These are phyloP conservation scores for Solanum aculeatissimum DNA, from an alignment of 305 asterid species.

Conservation along the genomic window DNA sequence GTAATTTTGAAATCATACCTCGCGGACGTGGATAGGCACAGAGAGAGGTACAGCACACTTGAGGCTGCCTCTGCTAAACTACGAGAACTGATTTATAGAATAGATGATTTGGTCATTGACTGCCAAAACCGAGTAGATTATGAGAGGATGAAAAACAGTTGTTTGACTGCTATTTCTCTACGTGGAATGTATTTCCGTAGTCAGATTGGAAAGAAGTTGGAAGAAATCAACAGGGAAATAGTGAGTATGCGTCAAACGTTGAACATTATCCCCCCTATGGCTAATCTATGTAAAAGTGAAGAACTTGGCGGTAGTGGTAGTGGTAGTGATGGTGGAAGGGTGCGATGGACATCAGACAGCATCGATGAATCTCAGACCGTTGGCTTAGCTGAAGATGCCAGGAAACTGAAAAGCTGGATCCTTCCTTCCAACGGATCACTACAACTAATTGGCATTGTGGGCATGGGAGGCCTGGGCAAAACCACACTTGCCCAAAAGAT, in stretches of 20 bases:
- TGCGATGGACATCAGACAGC: neutral
- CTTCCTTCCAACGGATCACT: neutral
- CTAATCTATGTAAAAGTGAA: neutral
- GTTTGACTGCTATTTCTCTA: neutral
- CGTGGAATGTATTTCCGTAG: neutral
- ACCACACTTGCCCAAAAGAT: slow-evolving; percentile 14
- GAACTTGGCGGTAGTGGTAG: neutral
- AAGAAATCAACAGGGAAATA: slow-evolving; percentile 1
- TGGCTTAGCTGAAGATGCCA: neutral
- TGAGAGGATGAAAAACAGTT: neutral
- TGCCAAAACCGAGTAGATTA: slow-evolving; percentile 6
- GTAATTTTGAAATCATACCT: neutral
- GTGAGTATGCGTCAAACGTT: neutral
- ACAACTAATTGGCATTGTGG: slow-evolving; percentile 12
- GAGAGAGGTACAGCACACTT: neutral
- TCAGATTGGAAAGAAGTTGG: slow-evolving; percentile 6
- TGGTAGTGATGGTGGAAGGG: neutral
- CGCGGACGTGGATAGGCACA: slow-evolving; percentile 1
- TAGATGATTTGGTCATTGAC: slow-evolving; percentile 14
- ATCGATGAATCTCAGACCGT: neutral
- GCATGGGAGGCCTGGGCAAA: slow-evolving; percentile 19
- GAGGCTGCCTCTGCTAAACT: neutral
- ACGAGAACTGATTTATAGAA: slow-evolving; percentile 3
- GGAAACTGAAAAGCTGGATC: slow-evolving; percentile 2
- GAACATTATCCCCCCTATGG: neutral